phyloP scores from a whole-genome alignment of 1,284 basidiomycete species.

The Takashimella koratensis region DNA sequence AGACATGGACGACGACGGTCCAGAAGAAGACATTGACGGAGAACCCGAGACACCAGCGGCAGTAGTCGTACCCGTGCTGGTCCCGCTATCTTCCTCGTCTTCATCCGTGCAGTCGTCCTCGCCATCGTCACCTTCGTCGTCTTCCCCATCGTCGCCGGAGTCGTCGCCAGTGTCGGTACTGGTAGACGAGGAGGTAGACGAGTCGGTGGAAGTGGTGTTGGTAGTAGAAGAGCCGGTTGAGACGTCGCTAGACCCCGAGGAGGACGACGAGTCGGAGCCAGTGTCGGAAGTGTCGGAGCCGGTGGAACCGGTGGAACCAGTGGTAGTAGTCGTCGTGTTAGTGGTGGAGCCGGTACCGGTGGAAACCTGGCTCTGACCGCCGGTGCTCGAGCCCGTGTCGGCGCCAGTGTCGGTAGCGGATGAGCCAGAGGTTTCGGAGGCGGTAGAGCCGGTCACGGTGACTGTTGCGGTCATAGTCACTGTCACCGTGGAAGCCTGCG shows the following conservation, averaged over 20 bases:
- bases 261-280: no score
- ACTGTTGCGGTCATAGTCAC: conserved; percentile 11
- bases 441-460: conserved; percentile 12
- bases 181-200: background rate
- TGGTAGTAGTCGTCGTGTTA: background rate
- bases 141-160: conserved; percentile 12
- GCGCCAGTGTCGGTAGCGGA: background rate
- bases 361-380: background rate
- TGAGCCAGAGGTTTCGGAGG: background rate
- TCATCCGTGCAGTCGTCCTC: background rate
- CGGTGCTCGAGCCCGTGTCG: background rate
- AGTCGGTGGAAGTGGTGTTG: background rate
- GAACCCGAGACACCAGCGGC: background rate
- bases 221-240: background rate
- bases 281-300: background rate
- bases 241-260: background rate
- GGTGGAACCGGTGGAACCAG: conserved; percentile 1
- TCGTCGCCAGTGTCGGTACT: conserved; percentile 1
- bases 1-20: conserved; percentile 50
- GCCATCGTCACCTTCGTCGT: background rate
- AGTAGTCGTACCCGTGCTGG: background rate
- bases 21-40: conserved; percentile 58
- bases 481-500: conserved; percentile 19
- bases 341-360: background rate
- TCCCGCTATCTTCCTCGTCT: background rate